Conservation (phyloP, 1,284 basidiomycete species). For the Trichosporon sp. region DNA sequence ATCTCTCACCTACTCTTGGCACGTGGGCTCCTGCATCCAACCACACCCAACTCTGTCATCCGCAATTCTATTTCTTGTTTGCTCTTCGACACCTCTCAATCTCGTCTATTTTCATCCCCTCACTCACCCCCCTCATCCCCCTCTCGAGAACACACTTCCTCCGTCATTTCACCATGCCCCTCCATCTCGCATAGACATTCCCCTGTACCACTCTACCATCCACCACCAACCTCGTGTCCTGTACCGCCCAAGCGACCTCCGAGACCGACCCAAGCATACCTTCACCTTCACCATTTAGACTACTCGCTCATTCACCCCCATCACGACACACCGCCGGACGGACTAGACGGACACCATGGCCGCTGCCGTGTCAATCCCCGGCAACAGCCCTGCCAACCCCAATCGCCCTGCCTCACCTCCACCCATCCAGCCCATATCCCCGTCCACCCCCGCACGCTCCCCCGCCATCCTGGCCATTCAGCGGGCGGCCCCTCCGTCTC, state of each 20-base stretch:
- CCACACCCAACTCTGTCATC: not conserved
- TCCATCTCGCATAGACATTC: not conserved
- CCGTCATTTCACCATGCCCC: not conserved
- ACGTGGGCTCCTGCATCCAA: not conserved
- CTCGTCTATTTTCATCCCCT: not conserved
- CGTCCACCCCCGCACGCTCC: constrained; percentile 20
- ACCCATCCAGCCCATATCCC: not conserved
- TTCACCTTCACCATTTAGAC: not conserved
- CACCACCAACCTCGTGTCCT: not conserved
- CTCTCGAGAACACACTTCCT: too few species aligned
- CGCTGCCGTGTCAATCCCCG: not conserved
- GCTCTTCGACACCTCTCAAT: not conserved
- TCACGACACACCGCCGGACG: not conserved
- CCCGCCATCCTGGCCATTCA: constrained; percentile 27
- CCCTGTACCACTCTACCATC: not conserved
- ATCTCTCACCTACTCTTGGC: not conserved
- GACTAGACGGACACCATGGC: not conserved
- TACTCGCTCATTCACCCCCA: not conserved
- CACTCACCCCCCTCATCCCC: too few species aligned
- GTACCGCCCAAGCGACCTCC: not conserved
- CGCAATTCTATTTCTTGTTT: constrained; percentile 8
- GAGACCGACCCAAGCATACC: not conserved
- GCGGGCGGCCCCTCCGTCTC: constrained; percentile 22
- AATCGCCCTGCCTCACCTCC: not conserved
- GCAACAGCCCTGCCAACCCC: not conserved